A percentile compares a stretch with the other conserved stretches of the same genome.
Evolutionary conservation across 768 basidiomycete species (phyloP).

Genomic region (Russula compacta): DNA sequence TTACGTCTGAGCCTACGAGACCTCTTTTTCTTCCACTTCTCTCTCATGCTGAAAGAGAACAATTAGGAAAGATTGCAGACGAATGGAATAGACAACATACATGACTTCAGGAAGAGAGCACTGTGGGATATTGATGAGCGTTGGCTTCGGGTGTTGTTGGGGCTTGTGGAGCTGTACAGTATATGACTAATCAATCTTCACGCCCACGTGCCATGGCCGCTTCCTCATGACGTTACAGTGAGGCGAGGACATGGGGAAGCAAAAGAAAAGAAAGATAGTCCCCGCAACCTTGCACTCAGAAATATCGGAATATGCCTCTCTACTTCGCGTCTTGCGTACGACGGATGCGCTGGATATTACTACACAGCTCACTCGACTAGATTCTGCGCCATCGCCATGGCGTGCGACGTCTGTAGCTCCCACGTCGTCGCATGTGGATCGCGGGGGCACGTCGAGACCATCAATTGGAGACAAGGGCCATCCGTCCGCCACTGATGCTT

Average conservation of each 20-base stretch:
- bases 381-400: not conserved
- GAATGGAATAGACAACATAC: constrained; percentile 10
- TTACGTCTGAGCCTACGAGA: constrained; percentile 89
- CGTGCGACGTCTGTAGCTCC: not conserved
- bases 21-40: constrained; percentile 96
- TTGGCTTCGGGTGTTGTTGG: constrained; percentile 16
- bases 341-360: constrained; percentile 49
- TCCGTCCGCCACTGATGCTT: not conserved
- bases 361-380: constrained; percentile 33
- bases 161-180: constrained; percentile 31
- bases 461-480: not conserved
- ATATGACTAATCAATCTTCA: constrained; percentile 24
- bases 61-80: not conserved
- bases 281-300: constrained; percentile 52
- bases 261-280: constrained; percentile 37
- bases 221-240: not conserved
- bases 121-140: not conserved
- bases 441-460: not conserved
- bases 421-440: constrained; percentile 1
- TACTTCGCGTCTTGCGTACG: constrained; percentile 56
- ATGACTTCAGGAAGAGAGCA: constrained; percentile 19
- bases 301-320: constrained; percentile 55
- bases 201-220: constrained; percentile 4
- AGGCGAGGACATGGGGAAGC: constrained; percentile 27
- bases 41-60: constrained; percentile 62